Evolutionary conservation across 352 stramenopile species (phyloP).

Genomic region (Pythium rishiriense): DNA sequence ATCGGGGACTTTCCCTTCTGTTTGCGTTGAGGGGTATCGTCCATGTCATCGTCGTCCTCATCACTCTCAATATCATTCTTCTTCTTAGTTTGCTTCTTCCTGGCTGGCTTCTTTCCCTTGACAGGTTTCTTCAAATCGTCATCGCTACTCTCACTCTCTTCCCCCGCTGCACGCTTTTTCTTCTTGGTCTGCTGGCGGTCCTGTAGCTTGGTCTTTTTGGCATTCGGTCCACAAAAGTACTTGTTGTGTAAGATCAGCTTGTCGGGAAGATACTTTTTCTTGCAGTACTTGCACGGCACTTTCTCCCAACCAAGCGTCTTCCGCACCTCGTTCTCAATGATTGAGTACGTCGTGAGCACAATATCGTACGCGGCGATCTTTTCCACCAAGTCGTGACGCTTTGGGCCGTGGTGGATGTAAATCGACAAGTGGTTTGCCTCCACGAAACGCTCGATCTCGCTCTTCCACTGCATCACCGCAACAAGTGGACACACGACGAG

Average conservation of each 20-base stretch:
- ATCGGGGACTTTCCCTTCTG: conserved; percentile 78
- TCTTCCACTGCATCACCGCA: conserved; percentile 94
- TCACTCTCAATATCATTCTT: conserved; percentile 27
- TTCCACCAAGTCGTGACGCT: conserved; percentile 63
- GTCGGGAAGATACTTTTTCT: conserved; percentile 89
- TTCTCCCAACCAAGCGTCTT: conserved; percentile 76
- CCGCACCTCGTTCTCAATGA: conserved; percentile 91
- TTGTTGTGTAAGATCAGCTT: conserved; percentile 95
- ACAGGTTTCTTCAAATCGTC: conserved; percentile 56
- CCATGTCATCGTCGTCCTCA: conserved; percentile 35
- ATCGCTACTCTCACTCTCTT: conserved; percentile 61
- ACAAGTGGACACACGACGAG: conserved; percentile 98
- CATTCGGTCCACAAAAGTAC: conserved; percentile 98
- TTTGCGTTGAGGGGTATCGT: conserved; percentile 29
- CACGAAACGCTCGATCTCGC: conserved; percentile 93
- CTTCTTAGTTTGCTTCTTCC: conserved; percentile 38
- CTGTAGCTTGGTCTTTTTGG: conserved; percentile 93
- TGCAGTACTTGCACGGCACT: conserved; percentile 95
- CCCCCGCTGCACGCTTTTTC: conserved; percentile 63
- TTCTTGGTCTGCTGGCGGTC: conserved; percentile 77
- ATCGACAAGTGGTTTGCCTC: conserved; percentile 89
- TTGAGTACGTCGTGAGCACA: conserved; percentile 98
- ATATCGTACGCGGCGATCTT: conserved; percentile 96
- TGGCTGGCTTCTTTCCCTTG: conserved; percentile 26
- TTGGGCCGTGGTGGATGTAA: conserved; percentile 95